Evolutionary conservation across 371 early-diverging fungal genomes (phyloP), one percentile per base, ranked within the genome.

Genomic region (Mucor irregularis): DNA sequence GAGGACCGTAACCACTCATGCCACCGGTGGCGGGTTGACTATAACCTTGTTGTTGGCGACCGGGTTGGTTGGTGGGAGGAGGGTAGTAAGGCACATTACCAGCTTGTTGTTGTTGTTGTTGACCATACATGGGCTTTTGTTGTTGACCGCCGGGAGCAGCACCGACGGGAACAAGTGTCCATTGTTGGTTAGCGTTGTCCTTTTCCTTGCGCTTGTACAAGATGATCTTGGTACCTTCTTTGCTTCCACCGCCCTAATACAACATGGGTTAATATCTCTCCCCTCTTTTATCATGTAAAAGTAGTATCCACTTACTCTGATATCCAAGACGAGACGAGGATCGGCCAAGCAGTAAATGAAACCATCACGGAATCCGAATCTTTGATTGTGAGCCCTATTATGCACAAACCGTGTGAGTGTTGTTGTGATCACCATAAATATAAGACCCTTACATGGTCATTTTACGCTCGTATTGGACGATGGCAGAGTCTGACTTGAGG

Each of bases 391-490:
- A 22, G 78, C 74, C 58, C 74, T 60, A 21, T 60, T 52, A 45
- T 53, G 56, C 9, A 21, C 16, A 24, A 1, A 34, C 35, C 24
- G 34, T 31, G n/a, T 43, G 13, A 37, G 26, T 33, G 6, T 24
- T 49, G 44, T 31, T 17, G 44, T 22, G 28, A 37, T 5, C 6
- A 11, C 14, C 30, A 21, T 44, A 21, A 17, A 19, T 8, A 9
- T 19, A 7, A 40, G 19, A 29, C 13, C 28, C 60, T 51, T 64
- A 60, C 65, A 60, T 59, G 39, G 65, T 64, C 17, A 60, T 55
- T 33, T 78, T 78, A 33, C 78, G 68, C 10, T 66, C 61, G 34
- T 72, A 78, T 45, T 78, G 78, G 35, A 78, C 70, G 46, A 78
- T 63, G 0, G 53, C 34, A 26, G 66, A 74, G 50, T 78, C 74